Conservation (phyloP, 192 early-diverging fungal genomes). For the Kappamyces sp. region DNA sequence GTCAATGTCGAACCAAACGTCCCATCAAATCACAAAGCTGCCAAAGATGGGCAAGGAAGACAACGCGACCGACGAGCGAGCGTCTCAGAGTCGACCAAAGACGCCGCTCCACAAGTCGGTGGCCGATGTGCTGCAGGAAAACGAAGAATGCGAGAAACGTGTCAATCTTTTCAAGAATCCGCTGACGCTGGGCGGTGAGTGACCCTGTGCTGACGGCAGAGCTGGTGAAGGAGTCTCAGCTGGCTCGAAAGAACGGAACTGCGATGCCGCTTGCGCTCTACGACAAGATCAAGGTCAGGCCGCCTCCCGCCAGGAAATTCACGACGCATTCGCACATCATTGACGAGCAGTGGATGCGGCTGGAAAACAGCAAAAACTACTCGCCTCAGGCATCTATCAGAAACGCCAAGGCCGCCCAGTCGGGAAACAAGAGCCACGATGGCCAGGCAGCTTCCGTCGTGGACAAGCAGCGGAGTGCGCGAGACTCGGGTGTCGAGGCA, state of each 20-base stretch:
- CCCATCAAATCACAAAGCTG: too few relatives aligned
- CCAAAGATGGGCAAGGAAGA: too few relatives aligned
- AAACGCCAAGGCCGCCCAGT: neutral
- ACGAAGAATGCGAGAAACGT: too few relatives aligned
- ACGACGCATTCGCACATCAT: constrained; percentile 24
- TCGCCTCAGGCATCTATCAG: constrained; percentile 7
- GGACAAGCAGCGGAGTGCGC: constrained; percentile 10
- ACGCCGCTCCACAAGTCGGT: too few relatives aligned
- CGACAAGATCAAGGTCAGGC: constrained; percentile 35
- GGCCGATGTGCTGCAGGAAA: too few relatives aligned
- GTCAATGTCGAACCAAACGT: too few relatives aligned
- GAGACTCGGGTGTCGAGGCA: constrained; percentile 20
- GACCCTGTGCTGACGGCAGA: constrained; percentile 19
- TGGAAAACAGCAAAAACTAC: constrained; percentile 26
- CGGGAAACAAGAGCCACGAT: neutral
- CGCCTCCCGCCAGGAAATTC: constrained; percentile 24
- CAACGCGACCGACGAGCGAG: too few relatives aligned
- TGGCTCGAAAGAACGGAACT: constrained; percentile 22
- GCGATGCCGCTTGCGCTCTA: constrained; percentile 32
- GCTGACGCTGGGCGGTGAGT: too few relatives aligned
- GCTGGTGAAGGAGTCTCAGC: constrained; percentile 31
- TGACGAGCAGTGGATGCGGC: constrained; percentile 29
- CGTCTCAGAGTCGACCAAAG: too few relatives aligned
- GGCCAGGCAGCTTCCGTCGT: neutral
- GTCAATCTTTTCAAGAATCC: too few relatives aligned